These are phyloP conservation scores for Fusarium tupiense DNA, from an alignment of 2,329 filamentous ascomycete genomes.

Conservation along the genomic window DNA sequence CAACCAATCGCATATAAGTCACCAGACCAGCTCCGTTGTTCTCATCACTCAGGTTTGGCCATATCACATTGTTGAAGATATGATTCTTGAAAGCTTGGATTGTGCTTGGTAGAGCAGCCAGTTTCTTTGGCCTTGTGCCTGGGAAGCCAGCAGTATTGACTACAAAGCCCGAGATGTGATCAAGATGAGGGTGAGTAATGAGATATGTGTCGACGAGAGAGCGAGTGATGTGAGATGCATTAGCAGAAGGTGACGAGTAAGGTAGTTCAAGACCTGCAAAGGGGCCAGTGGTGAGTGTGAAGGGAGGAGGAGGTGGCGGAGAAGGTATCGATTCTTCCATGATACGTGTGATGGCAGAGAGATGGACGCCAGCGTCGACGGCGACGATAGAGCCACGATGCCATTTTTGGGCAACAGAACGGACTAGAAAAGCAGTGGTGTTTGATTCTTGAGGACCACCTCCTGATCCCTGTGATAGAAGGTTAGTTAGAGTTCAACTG, in stretches of 20 bases:
- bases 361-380: slow-evolving; percentile 92
- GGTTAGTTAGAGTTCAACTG: slow-evolving; percentile 21
- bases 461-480: slow-evolving; percentile 74
- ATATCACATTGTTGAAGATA: slow-evolving; percentile 97
- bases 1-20: slow-evolving; percentile 87
- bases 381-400: slow-evolving; percentile 83
- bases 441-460: slow-evolving; percentile 92
- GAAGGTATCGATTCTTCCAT: slow-evolving; percentile 66
- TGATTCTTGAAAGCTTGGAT: slow-evolving; percentile 92
- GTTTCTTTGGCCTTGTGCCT: slow-evolving; percentile 81
- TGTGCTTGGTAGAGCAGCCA: slow-evolving; percentile 88
- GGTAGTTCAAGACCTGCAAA: slow-evolving; percentile 83
- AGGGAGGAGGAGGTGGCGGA: slow-evolving; percentile 50
- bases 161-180: slow-evolving; percentile 91
- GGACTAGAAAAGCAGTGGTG: slow-evolving; percentile 88
- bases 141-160: slow-evolving; percentile 92
- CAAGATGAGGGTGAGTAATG: slow-evolving; percentile 96
- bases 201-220: slow-evolving; percentile 87
- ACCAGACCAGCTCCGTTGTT: slow-evolving; percentile 93
- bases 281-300: slow-evolving; percentile 72
- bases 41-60: slow-evolving; percentile 97
- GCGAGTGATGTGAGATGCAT: slow-evolving; percentile 82
- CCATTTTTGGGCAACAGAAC: slow-evolving; percentile 83
- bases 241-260: slow-evolving; percentile 73
- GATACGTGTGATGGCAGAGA: slow-evolving; percentile 84